phyloP scores from a whole-genome alignment of 2,329 filamentous ascomycete genomes.

The Aureobasidium zeae region DNA sequence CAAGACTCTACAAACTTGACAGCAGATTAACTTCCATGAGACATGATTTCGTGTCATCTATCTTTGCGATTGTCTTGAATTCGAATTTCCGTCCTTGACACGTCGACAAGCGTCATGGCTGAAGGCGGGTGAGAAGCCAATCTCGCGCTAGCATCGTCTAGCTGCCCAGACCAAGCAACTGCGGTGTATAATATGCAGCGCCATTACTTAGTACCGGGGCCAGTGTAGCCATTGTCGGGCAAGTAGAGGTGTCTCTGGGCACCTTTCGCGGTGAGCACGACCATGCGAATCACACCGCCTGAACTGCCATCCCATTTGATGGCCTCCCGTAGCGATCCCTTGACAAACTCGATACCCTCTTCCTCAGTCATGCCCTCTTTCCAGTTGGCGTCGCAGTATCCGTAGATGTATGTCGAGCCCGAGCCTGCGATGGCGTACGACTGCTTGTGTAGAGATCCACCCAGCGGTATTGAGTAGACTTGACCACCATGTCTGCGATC shows the following conservation, averaged over 20 bases:
- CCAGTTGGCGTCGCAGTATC: conserved; percentile 96
- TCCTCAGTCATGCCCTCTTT: conserved; percentile 86
- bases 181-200: not conserved
- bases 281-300: conserved; percentile 95
- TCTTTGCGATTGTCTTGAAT: too few species aligned
- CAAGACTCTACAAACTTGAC: too few species aligned
- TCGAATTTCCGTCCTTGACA: too few species aligned
- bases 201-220: conserved; percentile 48
- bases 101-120: not conserved
- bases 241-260: conserved; percentile 91
- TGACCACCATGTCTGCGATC: conserved; percentile 91
- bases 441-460: conserved; percentile 96
- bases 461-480: conserved; percentile 93
- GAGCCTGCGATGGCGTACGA: conserved; percentile 91
- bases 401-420: conserved; percentile 98
- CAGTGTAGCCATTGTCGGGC: conserved; percentile 80
- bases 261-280: conserved; percentile 82
- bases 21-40: not conserved
- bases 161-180: conserved; percentile 12
- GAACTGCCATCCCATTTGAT: conserved; percentile 99
- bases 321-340: conserved; percentile 79
- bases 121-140: conserved; percentile 13
- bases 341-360: conserved; percentile 87
- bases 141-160: conserved; percentile 12
- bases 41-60: conserved; percentile 12